A percentile compares a stretch with the other conserved stretches of the same genome.
These are phyloP conservation scores for Anastatica hierochuntica DNA, from an alignment of 345 rosid species.

Conservation along the genomic window DNA sequence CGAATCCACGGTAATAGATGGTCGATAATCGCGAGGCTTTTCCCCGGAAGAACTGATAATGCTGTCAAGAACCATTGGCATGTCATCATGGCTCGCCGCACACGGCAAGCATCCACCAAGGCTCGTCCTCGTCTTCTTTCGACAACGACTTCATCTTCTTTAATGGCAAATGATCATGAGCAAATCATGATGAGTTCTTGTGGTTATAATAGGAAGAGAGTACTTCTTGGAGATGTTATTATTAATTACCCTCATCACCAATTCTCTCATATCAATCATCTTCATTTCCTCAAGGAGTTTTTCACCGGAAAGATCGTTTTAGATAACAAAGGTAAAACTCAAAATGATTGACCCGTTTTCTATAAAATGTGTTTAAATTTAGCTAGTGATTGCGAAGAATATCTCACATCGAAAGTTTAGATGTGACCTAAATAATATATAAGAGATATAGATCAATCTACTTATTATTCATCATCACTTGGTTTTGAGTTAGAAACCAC, in stretches of 20 bases:
- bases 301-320: too few relatives aligned
- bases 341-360: too few relatives aligned
- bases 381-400: too few relatives aligned
- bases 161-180: not conserved
- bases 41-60: constrained; percentile 91
- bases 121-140: constrained; percentile 12
- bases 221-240: not conserved
- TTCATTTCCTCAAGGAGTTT: constrained; percentile 23
- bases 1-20: constrained; percentile 85
- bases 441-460: too few relatives aligned
- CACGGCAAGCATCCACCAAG: constrained; percentile 19
- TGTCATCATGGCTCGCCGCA: constrained; percentile 81
- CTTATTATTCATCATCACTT: too few relatives aligned
- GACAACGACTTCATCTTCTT: constrained; percentile 5
- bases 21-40: constrained; percentile 73
- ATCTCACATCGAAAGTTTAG: too few relatives aligned
- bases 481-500: too few relatives aligned
- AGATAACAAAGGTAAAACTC: too few relatives aligned
- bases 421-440: too few relatives aligned
- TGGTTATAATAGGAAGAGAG: constrained; percentile 12
- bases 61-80: constrained; percentile 99
- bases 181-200: constrained; percentile 5
- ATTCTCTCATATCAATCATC: constrained; percentile 23
- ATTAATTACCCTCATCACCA: constrained; percentile 4
- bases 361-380: too few relatives aligned